phyloP scores from a whole-genome alignment of 2,329 filamentous ascomycete species.

The Aspergillus brunneoviolaceus region DNA sequence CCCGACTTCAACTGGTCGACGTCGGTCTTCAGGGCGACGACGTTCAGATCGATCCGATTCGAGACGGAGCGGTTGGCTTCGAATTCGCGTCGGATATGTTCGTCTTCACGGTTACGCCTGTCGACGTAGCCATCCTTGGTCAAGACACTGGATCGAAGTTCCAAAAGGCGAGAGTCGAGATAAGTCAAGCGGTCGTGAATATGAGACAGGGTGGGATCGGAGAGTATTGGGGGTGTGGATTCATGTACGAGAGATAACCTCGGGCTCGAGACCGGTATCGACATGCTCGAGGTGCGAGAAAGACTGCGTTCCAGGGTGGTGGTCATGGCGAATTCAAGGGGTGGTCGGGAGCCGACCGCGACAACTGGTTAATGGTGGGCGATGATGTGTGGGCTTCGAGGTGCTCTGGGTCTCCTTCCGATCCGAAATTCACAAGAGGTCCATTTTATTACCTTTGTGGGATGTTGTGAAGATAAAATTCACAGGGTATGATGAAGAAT shows the following conservation, averaged over 20 bases:
- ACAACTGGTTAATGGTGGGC: background rate
- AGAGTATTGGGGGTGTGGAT: conserved; percentile 33
- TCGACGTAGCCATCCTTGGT: conserved; percentile 42
- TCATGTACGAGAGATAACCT: conserved; percentile 36
- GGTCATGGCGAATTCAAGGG: conserved; percentile 28
- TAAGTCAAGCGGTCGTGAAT: conserved; percentile 41
- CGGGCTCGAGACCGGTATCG: conserved; percentile 38
- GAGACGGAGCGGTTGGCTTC: conserved; percentile 36
- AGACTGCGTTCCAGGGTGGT: conserved; percentile 38
- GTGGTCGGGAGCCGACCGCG: background rate
- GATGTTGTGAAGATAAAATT: conserved; percentile 4
- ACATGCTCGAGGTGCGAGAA: conserved; percentile 40
- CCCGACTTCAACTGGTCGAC: conserved; percentile 37
- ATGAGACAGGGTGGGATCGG: conserved; percentile 37
- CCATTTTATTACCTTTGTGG: conserved; percentile 17
- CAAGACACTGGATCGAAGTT: conserved; percentile 38
- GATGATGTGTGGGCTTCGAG: conserved; percentile 10
- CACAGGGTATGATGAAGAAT: conserved; percentile 5
- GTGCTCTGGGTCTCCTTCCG: background rate
- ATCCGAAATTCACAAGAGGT: background rate
- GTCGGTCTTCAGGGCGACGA: conserved; percentile 36
- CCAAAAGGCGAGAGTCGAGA: conserved; percentile 39
- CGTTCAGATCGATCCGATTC: conserved; percentile 37
- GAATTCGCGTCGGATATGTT: conserved; percentile 41
- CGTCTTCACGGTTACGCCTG: conserved; percentile 41